Conservation (phyloP, 768 basidiomycete species). For the Pleurotus djamor region DNA sequence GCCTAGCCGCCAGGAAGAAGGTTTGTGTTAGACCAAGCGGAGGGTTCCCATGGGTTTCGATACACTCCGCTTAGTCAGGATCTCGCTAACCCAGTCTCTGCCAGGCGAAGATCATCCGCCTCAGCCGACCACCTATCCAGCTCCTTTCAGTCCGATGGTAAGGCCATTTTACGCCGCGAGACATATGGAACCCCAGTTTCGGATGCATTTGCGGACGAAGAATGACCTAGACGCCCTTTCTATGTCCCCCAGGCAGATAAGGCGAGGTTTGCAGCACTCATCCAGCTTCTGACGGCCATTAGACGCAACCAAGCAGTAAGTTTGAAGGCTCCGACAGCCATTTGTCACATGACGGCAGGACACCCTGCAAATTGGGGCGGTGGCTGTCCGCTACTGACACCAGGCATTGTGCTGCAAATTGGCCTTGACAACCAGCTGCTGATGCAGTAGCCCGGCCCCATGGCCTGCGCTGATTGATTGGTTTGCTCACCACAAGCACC, state of each 20-base stretch:
- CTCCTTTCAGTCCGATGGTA: neutral
- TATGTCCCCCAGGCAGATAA: neutral
- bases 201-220: neutral
- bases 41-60: neutral
- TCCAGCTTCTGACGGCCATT: neutral
- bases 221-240: neutral
- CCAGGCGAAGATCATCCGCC: neutral
- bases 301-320: neutral
- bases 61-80: slow-evolving; percentile 1
- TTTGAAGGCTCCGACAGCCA: no score
- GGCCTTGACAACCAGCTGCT: no score
- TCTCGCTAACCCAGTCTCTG: neutral
- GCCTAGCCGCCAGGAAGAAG: neutral
- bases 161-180: neutral
- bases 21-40: neutral
- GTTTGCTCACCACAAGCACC: no score
- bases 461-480: no score
- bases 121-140: neutral
- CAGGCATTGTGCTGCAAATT: no score
- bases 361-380: no score
- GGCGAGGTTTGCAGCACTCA: neutral
- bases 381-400: no score
- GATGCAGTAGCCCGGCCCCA: no score
- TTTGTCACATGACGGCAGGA: no score
- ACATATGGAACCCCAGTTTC: neutral